Base-by-base conservation (phyloP, 2,329 filamentous ascomycete species). In the Botryotinia calthae region DNA sequence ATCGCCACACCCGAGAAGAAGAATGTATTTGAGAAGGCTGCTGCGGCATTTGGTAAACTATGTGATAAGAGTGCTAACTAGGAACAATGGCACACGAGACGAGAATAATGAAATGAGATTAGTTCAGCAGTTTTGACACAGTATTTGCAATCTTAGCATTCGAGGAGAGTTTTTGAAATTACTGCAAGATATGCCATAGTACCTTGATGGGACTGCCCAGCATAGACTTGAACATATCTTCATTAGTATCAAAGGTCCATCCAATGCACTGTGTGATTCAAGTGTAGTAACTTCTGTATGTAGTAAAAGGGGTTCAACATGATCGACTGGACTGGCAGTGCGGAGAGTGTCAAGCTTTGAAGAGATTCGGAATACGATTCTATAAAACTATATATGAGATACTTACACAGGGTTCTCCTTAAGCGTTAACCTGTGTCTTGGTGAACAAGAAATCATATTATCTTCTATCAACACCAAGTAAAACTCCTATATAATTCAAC, bases 131-230 rank as follows among this genome's bases (percentile, higher is more conserved):
- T 68, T 67, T 31, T 56, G 65, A 68, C 37, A 56, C 65, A 68
- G 65, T 68, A 25, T 42, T 9, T 68, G 65, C 34, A 68, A 68
- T 68, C 8, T 42, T 56, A 68, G 65, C 37, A 68, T 42, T 44
- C 25, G 48, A 67, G 48, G 48, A 68, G 44, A 48, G 48, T 44
- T 56, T 31, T 68, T 42, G 34, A 25, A 22, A 42, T 68, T 68
- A 44, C 28, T 56, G 37, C 65, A 56, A 48, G 37, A 68, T 56
- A 56, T 68, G 34, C 10, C 10, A 68, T 56, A 56, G n/a, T 56
- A 56, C 65, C 44, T 68, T 40, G 18, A 28, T 68, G 65, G 48
- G 37, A 56, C 65, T 68, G 28, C 65, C 37, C 37, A 56, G 65
- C 34, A 56, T 7, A 56, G 48, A 56, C 54, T 31, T 68, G n/a